A percentile compares a stretch with the other conserved stretches of the same genome.
Evolutionary conservation across 306 rosid species (phyloP).

Genomic region (Quercus gilva): DNA sequence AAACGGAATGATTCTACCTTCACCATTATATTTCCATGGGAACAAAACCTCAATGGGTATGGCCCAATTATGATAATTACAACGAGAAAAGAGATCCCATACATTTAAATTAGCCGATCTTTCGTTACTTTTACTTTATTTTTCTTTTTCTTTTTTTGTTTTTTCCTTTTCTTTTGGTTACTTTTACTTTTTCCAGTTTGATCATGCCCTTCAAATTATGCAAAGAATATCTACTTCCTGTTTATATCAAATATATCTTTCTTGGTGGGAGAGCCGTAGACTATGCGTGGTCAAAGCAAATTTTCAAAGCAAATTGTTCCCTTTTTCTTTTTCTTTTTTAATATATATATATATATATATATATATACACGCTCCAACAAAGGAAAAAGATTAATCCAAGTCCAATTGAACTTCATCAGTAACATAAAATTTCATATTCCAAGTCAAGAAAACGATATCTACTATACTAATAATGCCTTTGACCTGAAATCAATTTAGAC

Average conservation of each 20-base stretch:
- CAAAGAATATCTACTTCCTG: not conserved
- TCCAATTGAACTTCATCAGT: not conserved
- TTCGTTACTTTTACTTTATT: too few species aligned
- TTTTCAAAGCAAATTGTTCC: not conserved
- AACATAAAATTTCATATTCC: not conserved
- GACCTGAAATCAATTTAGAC: not conserved
- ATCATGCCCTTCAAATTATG: conserved; percentile 1
- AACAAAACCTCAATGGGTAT: conserved; percentile 41
- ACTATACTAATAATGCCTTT: not conserved
- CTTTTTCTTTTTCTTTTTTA: too few species aligned
- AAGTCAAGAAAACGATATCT: not conserved
- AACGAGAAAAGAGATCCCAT: not conserved
- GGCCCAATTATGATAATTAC: conserved; percentile 33
- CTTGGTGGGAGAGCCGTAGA: not conserved
- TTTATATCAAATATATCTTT: not conserved
- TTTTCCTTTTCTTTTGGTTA: not conserved
- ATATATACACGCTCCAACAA: not conserved
- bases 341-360: too few species aligned
- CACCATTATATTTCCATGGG: not conserved
- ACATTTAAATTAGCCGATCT: not conserved
- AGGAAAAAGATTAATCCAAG: not conserved
- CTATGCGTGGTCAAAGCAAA: not conserved
- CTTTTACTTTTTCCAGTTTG: not conserved
- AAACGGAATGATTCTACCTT: not conserved
- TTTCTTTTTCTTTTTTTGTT: too few species aligned